These are phyloP conservation scores for Cardamine resedifolia DNA, from an alignment of 345 rosid genomes.

Conservation along the genomic window DNA sequence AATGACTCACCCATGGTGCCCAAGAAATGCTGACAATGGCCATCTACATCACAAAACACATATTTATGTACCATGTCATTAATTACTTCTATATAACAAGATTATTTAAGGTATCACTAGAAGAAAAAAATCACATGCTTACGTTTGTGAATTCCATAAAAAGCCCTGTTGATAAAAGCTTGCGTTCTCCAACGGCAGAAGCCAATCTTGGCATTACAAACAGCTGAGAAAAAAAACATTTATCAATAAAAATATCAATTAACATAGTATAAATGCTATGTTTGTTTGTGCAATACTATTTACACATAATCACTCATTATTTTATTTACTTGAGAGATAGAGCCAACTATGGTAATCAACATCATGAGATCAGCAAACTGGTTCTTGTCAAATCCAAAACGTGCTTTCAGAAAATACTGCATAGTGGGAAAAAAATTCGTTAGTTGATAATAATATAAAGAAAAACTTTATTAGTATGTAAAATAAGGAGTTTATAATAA, in stretches of 20 bases:
- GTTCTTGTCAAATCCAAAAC: slow-evolving; percentile 74
- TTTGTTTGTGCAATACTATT: not conserved
- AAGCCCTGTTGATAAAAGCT: slow-evolving; percentile 74
- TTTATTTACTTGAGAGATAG: slow-evolving; percentile 59
- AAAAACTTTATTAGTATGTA: not conserved
- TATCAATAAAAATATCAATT: not conserved
- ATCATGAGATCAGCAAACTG: slow-evolving; percentile 79
- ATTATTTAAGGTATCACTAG: not conserved
- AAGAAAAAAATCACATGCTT: not conserved
- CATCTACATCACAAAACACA: slow-evolving; percentile 51
- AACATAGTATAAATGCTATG: not conserved
- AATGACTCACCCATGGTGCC: slow-evolving; percentile 69
- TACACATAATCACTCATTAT: not conserved
- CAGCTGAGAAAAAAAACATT: slow-evolving; percentile 50
- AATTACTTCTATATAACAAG: not conserved
- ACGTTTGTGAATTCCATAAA: slow-evolving; percentile 49
- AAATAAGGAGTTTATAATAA: not conserved
- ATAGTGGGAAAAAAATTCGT: not conserved
- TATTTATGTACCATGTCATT: not conserved
- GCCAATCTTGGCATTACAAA: slow-evolving; percentile 65
- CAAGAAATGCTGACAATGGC: slow-evolving; percentile 68
- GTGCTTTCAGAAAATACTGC: slow-evolving; percentile 91
- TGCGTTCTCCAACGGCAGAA: slow-evolving; percentile 56
- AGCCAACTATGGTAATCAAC: slow-evolving; percentile 49
- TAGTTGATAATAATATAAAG: too few species aligned